These are phyloP conservation scores for Colletotrichum tamarilloi DNA, from an alignment of 2,329 filamentous ascomycete genomes.

Conservation along the genomic window DNA sequence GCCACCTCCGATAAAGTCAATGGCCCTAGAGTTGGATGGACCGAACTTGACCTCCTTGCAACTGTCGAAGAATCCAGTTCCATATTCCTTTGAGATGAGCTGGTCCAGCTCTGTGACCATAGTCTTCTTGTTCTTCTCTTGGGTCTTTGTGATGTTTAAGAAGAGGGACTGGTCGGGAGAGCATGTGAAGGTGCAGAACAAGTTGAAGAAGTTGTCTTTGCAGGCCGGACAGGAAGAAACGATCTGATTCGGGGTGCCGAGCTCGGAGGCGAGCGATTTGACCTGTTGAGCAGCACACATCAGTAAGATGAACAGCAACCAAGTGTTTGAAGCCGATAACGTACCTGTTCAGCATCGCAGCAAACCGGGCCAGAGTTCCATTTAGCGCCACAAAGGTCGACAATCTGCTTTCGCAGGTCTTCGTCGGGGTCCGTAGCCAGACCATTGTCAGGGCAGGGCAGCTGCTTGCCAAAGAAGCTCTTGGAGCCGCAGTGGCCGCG, in stretches of 20 bases:
- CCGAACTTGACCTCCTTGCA: constrained; percentile 99
- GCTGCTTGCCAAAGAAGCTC: constrained; percentile 86
- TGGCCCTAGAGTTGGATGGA: constrained; percentile 90
- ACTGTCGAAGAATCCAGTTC: constrained; percentile 90
- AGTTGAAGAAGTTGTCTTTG: constrained; percentile 98
- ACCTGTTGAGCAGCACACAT: constrained; percentile 64
- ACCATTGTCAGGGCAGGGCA: constrained; percentile 94
- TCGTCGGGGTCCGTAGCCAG: constrained; percentile 79
- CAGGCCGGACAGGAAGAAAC: constrained; percentile 96
- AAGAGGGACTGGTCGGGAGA: constrained; percentile 97
- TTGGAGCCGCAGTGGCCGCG: constrained; percentile 92
- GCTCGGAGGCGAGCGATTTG: constrained; percentile 81
- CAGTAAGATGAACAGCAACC: neutral
- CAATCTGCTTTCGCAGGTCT: constrained; percentile 79
- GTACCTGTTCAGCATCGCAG: constrained; percentile 82
- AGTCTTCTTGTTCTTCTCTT: constrained; percentile 66
- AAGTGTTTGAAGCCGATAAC: constrained; percentile 24
- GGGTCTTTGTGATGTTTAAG: constrained; percentile 86
- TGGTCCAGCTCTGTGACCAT: constrained; percentile 89
- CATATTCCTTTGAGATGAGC: constrained; percentile 85
- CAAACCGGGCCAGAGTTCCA: constrained; percentile 89
- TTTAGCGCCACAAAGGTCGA: constrained; percentile 86
- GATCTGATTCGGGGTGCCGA: constrained; percentile 87
- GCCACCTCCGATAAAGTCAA: constrained; percentile 95
- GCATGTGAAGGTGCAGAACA: constrained; percentile 98